These are phyloP conservation scores for Vitis cinerea DNA, from an alignment of 164 flowering plant species.

Conservation along the genomic window DNA sequence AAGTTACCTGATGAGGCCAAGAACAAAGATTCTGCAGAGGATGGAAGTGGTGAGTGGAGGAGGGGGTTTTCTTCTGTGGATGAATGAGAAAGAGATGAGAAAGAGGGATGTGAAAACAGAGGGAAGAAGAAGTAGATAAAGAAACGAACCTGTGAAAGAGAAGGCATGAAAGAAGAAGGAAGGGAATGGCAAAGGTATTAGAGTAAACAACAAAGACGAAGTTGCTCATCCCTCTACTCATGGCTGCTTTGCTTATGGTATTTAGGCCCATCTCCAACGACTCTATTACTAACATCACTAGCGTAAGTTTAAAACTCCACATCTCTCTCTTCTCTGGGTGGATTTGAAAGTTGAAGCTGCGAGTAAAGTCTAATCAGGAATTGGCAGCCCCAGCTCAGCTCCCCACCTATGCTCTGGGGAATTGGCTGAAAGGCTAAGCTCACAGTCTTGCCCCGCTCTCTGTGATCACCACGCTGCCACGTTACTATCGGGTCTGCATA, in stretches of 20 bases:
- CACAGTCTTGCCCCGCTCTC: no score
- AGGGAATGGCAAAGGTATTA: slow-evolving; percentile 17
- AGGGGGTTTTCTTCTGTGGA: slow-evolving; percentile 10
- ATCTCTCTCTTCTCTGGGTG: no score
- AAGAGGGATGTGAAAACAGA: slow-evolving; percentile 23
- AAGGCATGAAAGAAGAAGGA: slow-evolving; percentile 21
- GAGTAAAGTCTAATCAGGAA: no score
- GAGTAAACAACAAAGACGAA: slow-evolving; percentile 25
- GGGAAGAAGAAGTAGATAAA: slow-evolving; percentile 24
- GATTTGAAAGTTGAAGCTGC: no score
- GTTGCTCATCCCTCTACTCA: slow-evolving; percentile 24
- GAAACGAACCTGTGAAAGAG: slow-evolving; percentile 23
- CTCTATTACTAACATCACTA: slow-evolving; percentile 12
- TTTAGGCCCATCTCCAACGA: slow-evolving; percentile 14
- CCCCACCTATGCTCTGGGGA: no score
- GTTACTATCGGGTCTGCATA: no score
- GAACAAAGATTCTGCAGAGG: slow-evolving; percentile 15
- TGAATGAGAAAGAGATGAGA: neutral
- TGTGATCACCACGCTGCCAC: no score
- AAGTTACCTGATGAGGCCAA: slow-evolving; percentile 20
- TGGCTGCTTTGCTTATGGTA: slow-evolving; percentile 32
- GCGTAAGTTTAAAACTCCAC: neutral
- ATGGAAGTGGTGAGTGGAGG: slow-evolving; percentile 13
- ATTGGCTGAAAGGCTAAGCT: no score
- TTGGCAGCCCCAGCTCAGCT: no score